These are phyloP conservation scores for Auriscalpium vulgare DNA, from an alignment of 768 basidiomycete species.

Conservation along the genomic window DNA sequence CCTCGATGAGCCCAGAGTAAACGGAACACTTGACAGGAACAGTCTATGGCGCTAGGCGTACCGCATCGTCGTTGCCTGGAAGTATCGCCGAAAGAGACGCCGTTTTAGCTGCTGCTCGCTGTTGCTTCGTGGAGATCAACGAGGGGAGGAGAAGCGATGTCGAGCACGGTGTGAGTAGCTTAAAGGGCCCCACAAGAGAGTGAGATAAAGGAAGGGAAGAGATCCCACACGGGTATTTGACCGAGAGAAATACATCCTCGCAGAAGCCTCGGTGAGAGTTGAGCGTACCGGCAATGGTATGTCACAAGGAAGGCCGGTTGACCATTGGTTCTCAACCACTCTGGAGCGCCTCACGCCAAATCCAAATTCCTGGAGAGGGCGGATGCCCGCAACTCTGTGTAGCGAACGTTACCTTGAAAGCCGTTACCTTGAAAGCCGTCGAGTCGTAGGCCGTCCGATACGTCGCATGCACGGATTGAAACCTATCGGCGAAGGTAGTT, in stretches of 20 bases:
- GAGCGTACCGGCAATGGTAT: neutral
- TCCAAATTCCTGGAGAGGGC: no score
- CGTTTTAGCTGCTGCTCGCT: no score
- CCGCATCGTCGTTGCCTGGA: neutral
- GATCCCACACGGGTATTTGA: slow-evolving; percentile 3
- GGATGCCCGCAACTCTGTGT: no score
- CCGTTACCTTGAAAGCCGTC: no score
- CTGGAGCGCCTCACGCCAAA: neutral
- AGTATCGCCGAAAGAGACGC: neutral
- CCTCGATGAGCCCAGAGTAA: neutral
- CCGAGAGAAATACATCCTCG: neutral
- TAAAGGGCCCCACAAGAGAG: neutral
- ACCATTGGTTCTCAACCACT: neutral
- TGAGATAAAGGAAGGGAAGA: neutral
- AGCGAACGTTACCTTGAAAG: no score
- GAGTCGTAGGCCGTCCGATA: no score
- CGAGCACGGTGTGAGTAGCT: neutral
- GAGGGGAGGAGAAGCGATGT: neutral
- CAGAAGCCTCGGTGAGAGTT: slow-evolving; percentile 9
- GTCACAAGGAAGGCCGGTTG: neutral
- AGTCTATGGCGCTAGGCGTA: neutral
- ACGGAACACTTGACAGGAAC: neutral
- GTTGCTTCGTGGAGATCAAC: no score
- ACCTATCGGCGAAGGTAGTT: no score
- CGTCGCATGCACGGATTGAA: no score